phyloP scores from a whole-genome alignment of 148 eudicot species.

The Pouteria glomerata region DNA sequence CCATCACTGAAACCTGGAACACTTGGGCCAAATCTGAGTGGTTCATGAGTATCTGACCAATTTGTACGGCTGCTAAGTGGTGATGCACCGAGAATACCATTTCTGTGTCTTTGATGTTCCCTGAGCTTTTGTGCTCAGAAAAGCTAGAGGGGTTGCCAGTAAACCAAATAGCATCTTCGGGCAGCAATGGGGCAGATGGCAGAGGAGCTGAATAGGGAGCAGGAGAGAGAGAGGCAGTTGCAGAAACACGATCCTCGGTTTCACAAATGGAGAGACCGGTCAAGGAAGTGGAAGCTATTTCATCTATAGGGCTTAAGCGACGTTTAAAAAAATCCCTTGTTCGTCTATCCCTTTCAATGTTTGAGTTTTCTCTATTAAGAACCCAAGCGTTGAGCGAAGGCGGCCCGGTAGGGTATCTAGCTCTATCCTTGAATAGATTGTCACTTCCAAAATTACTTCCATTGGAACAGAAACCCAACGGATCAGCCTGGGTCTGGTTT shows the following conservation, averaged over 20 bases:
- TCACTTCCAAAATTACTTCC: slow-evolving; percentile 10
- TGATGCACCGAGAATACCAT: slow-evolving; percentile 33
- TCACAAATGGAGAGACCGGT: slow-evolving; percentile 32
- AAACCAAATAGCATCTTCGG: slow-evolving; percentile 40
- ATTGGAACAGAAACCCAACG: slow-evolving; percentile 24
- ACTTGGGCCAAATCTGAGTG: slow-evolving; percentile 12
- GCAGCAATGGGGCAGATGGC: slow-evolving; percentile 57
- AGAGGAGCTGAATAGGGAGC: slow-evolving; percentile 33
- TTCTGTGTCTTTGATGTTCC: slow-evolving; percentile 13
- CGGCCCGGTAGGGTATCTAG: slow-evolving; percentile 46
- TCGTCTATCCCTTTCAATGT: slow-evolving; percentile 32
- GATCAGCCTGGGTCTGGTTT: slow-evolving; percentile 32
- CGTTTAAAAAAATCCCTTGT: slow-evolving; percentile 24
- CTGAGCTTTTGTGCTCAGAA: background rate
- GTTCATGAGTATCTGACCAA: slow-evolving; percentile 10
- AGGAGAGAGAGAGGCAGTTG: slow-evolving; percentile 9
- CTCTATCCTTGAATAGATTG: slow-evolving; percentile 19
- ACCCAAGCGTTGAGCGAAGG: slow-evolving; percentile 96
- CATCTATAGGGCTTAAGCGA: slow-evolving; percentile 53
- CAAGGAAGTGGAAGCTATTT: slow-evolving; percentile 35
- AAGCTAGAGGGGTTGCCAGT: slow-evolving; percentile 20
- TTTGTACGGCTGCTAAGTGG: slow-evolving; percentile 16
- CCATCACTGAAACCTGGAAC: slow-evolving; percentile 26
- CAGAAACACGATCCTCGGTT: slow-evolving; percentile 12
- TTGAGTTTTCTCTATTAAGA: slow-evolving; percentile 35